Evolutionary conservation across 1,284 basidiomycete genomes (phyloP), one percentile per base, ranked within the genome.

Genomic region (Malassezia equina): DNA sequence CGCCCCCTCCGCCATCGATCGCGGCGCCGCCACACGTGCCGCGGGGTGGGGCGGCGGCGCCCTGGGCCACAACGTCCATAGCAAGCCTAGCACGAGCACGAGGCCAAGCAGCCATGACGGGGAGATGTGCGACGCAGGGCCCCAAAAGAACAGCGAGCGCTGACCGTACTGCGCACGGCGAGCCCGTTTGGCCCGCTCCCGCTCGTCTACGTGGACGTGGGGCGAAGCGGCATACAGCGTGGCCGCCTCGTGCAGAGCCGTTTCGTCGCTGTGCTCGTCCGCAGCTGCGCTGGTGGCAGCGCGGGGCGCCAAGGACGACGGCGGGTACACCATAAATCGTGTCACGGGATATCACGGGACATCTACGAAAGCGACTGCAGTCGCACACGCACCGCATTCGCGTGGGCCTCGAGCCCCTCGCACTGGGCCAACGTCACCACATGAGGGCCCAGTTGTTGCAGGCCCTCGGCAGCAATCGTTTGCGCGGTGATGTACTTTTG

Each of bases 401-500:
- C 93, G 76, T 99, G 94, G 27, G 90, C 94, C 68, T 89, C 84
- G 15, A 99, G 77, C 5, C 90, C 90, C 78, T 99, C 94, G 67
- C 90, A 87, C 71, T 94, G 89, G 2, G 94, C 94, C 27, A 99
- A 77, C 15, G 85, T 87, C 23, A 84, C 85, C 5, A 98, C 94
- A 12, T 88, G 80, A 8, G 93, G 91, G 2, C 94, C 94, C 21
- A 99, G 80, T 2, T 74, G 79, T 63, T 79, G 78, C 50, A 99
- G 78, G 6, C 94, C 94, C 17, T 82, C 82, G 13, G 79, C 76
- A 4, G 89, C 88, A 25, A 98, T 81, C 69, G 90, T 86, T 75
- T 98, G 94, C 7, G 87, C 88, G 6, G 94, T 99, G 71, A 98
- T 95, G 76, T 96, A 87, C 77, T 99, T 99, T 77, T 96, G 90